These are phyloP conservation scores for Exophiala sp. DNA, from an alignment of 2,329 filamentous ascomycete genomes.

Conservation along the genomic window DNA sequence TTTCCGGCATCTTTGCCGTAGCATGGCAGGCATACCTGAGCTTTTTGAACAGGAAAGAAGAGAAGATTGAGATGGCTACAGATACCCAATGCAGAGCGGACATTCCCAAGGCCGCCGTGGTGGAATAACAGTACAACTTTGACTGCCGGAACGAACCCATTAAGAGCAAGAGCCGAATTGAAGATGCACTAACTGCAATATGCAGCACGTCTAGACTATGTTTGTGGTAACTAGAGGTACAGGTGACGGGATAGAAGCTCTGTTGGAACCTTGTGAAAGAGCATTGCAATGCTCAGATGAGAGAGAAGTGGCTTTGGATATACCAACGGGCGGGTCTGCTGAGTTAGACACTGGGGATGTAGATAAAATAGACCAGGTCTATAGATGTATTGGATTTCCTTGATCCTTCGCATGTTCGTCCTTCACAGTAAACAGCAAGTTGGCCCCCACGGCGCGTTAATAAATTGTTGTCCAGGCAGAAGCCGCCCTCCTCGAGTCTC, in stretches of 20 bases:
- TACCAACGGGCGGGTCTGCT: not conserved
- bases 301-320: not conserved
- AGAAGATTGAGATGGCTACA: conserved; percentile 24
- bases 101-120: conserved; percentile 7
- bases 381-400: conserved; percentile 13
- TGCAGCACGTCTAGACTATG: not conserved
- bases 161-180: too few species aligned
- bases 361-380: conserved; percentile 3
- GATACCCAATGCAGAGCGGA: conserved; percentile 17
- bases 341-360: not conserved
- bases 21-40: conserved; percentile 91
- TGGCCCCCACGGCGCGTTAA: conserved; percentile 19
- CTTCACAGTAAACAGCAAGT: too few species aligned
- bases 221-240: not conserved
- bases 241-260: not conserved
- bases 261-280: not conserved
- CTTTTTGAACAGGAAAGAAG: conserved; percentile 35
- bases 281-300: not conserved
- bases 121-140: conserved; percentile 6
- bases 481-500: not conserved
- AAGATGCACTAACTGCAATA: too few species aligned
- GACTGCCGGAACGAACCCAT: not conserved
- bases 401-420: too few species aligned
- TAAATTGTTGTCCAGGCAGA: not conserved
- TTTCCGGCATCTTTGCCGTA: conserved; percentile 71